A percentile compares a stretch with the other conserved stretches of the same genome.
These are phyloP conservation scores for Capronia coronata DNA, from an alignment of 2,329 filamentous ascomycete genomes.

Conservation along the genomic window DNA sequence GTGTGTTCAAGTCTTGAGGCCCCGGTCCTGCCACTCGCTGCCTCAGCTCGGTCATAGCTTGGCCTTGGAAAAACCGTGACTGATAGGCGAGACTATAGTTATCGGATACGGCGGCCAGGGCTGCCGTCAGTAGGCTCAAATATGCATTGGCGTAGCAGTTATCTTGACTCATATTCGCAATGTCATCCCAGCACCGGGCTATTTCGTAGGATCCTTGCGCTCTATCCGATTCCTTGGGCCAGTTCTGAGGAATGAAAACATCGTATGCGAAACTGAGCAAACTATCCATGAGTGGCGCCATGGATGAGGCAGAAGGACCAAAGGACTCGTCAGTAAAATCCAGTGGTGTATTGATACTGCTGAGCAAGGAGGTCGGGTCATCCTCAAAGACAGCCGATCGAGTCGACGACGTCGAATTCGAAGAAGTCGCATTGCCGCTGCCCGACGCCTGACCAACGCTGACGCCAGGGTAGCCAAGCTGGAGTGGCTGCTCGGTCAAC, in stretches of 20 bases:
- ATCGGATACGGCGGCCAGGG: constrained; percentile 15
- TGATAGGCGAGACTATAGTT: constrained; percentile 21
- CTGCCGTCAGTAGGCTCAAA: constrained; percentile 22
- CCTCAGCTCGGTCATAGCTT: constrained; percentile 24
- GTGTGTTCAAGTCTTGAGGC: constrained; percentile 17
- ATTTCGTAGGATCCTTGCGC: constrained; percentile 18
- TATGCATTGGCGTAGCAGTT: constrained; percentile 25
- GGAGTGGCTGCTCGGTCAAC: constrained; percentile 18
- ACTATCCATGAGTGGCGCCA: constrained; percentile 18
- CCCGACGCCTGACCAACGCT: constrained; percentile 7
- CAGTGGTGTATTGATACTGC: constrained; percentile 7
- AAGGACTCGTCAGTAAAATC: constrained; percentile 8
- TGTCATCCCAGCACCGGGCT: constrained; percentile 22
- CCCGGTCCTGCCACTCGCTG: constrained; percentile 17
- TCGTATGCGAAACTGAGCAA: constrained; percentile 25
- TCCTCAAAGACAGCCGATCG: constrained; percentile 19
- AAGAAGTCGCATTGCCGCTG: constrained; percentile 9
- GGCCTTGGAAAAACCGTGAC: constrained; percentile 23
- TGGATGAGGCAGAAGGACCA: constrained; percentile 7
- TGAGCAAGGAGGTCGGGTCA: constrained; percentile 11
- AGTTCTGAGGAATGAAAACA: constrained; percentile 22
- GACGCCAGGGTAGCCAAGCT: constrained; percentile 22
- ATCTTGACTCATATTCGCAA: constrained; percentile 20
- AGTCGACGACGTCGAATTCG: constrained; percentile 16
- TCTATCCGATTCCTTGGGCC: constrained; percentile 22